Conservation (phyloP, 352 stramenopile genomes). For the Pythium coloratum region DNA sequence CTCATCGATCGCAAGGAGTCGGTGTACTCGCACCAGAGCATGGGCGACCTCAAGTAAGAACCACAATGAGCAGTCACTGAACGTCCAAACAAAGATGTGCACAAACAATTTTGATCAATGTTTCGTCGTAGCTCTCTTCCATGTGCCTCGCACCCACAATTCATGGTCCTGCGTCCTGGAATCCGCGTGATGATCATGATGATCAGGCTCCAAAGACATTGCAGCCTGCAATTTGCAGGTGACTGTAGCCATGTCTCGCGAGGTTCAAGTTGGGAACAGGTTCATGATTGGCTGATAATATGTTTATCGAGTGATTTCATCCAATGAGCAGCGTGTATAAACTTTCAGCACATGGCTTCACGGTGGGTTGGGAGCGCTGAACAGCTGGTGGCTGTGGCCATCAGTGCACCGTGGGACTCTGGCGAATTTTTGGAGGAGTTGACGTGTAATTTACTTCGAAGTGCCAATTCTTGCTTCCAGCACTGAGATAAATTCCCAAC, state of each 20-base stretch:
- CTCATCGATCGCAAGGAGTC: conserved; percentile 25
- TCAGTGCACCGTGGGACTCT: conserved; percentile 12
- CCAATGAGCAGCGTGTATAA: not conserved
- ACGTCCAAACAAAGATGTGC: too few species aligned
- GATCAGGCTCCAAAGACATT: not conserved
- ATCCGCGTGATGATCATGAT: too few species aligned
- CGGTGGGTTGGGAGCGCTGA: not conserved
- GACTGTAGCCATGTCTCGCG: conserved; percentile 1
- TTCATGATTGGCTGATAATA: not conserved
- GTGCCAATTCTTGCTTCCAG: not conserved
- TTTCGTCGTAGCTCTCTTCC: too few species aligned
- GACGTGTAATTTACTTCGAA: not conserved
- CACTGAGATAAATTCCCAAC: not conserved
- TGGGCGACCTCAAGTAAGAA: conserved; percentile 26
- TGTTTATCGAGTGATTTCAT: not conserved
- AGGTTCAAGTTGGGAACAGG: not conserved
- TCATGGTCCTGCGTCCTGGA: not conserved
- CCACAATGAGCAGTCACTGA: not conserved
- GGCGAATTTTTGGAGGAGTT: not conserved
- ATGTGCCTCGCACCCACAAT: not conserved
- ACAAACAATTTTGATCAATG: not conserved
- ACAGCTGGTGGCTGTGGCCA: conserved; percentile 8
- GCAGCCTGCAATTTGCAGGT: not conserved
- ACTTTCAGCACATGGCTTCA: conserved; percentile 16
- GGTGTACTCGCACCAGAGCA: conserved; percentile 21